Conservation (phyloP, 1,284 basidiomycete species). For the Vanrija pseudolonga region DNA sequence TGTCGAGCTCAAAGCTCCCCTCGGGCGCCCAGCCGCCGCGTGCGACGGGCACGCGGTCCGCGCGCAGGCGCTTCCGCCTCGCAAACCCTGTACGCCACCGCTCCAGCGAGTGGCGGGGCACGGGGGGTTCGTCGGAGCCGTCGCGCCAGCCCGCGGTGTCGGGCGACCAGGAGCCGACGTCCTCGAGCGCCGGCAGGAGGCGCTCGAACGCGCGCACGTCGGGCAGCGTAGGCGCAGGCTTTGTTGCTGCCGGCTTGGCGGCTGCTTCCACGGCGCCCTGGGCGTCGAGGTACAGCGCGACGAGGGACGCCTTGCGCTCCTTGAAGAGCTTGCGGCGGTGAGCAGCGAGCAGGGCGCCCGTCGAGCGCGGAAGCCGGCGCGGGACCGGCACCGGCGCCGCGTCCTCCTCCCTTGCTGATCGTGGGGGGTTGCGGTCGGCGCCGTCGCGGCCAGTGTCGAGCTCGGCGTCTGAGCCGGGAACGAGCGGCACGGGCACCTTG, state of each 20-base stretch:
- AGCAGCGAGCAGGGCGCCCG: constrained; percentile 8
- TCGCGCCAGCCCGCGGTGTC: constrained; percentile 37
- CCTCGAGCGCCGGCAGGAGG: constrained; percentile 34
- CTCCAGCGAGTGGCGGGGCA: constrained; percentile 17
- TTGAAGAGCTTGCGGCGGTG: constrained; percentile 29
- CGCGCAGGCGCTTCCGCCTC: constrained; percentile 18
- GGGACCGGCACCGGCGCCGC: constrained; percentile 14
- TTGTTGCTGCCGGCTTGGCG: neutral
- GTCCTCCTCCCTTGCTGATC: constrained; percentile 15
- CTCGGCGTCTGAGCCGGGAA: constrained; percentile 12
- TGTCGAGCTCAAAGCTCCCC: constrained; percentile 47
- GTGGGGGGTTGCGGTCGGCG: constrained; percentile 17
- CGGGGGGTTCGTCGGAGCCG: constrained; percentile 11
- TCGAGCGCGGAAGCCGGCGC: neutral
- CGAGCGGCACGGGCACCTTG: constrained; percentile 28
- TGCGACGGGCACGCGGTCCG: constrained; percentile 23
- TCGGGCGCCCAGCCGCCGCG: constrained; percentile 46
- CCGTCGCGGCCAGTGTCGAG: constrained; percentile 15
- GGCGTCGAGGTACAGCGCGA: constrained; percentile 40
- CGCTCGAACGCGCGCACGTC: constrained; percentile 28
- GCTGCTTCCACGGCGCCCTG: constrained; percentile 23
- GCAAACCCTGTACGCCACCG: constrained; percentile 27
- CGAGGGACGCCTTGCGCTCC: constrained; percentile 35
- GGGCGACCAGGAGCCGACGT: constrained; percentile 35
- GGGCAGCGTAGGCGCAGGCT: constrained; percentile 12